phyloP scores from a whole-genome alignment of 1,139 yeast species.

The Lodderomyces pseudojiufengensis region DNA sequence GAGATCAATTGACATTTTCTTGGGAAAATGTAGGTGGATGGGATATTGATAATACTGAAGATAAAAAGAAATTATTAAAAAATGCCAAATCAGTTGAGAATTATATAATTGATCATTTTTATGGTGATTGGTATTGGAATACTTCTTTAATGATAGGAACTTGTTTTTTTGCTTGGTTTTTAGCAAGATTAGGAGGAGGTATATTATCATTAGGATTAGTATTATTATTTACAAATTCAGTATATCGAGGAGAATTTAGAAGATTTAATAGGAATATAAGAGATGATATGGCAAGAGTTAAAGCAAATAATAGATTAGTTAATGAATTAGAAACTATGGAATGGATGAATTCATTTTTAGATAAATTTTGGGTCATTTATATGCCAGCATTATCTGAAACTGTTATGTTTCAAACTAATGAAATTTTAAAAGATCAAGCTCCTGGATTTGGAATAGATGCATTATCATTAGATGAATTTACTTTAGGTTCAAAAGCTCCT shows the following conservation, averaged over 20 bases:
- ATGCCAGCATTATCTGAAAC: slow-evolving; percentile 83
- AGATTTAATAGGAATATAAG: slow-evolving; percentile 68
- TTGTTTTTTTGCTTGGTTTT: slow-evolving; percentile 66
- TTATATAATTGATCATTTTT: slow-evolving; percentile 66
- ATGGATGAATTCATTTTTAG: slow-evolving; percentile 73
- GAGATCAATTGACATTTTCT: slow-evolving; percentile 34
- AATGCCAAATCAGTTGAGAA: slow-evolving; percentile 39
- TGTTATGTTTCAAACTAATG: slow-evolving; percentile 65
- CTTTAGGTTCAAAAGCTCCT: slow-evolving; percentile 78
- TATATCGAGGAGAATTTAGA: slow-evolving; percentile 66
- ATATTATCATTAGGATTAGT: slow-evolving; percentile 55
- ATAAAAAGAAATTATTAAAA: slow-evolving; percentile 26
- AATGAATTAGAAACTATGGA: slow-evolving; percentile 67
- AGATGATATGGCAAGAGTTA: slow-evolving; percentile 66
- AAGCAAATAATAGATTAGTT: slow-evolving; percentile 58
- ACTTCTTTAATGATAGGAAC: slow-evolving; percentile 61
- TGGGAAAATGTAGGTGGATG: slow-evolving; percentile 45
- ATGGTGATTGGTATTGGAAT: slow-evolving; percentile 72
- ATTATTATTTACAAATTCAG: slow-evolving; percentile 57
- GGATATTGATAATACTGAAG: slow-evolving; percentile 22
- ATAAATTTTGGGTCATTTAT: slow-evolving; percentile 80
- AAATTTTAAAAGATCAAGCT: slow-evolving; percentile 61
- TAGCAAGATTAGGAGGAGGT: slow-evolving; percentile 57
- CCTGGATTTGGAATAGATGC: slow-evolving; percentile 82
- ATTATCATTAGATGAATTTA: slow-evolving; percentile 67